Conservation (phyloP, 208 protist genomes). For the Kentomonas sorsogonicus region DNA sequence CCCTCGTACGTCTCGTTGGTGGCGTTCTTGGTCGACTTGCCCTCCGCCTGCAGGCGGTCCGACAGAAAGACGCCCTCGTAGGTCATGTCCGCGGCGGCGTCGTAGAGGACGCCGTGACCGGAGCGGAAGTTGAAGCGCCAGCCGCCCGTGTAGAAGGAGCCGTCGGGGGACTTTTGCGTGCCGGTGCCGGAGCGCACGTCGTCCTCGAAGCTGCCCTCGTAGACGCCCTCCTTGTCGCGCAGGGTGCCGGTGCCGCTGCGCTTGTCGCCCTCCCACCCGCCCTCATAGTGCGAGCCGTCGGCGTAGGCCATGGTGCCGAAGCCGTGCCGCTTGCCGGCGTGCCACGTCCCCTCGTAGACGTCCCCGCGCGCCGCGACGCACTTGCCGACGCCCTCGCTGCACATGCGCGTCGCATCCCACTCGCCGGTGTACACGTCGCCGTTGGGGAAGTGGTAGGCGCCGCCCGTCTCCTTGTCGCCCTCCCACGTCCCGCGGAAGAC, state of each 20-base stretch:
- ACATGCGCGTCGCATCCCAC: conserved; percentile 40
- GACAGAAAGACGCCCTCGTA: conserved; percentile 78
- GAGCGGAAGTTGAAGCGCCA: conserved; percentile 65
- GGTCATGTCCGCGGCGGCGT: conserved; percentile 37
- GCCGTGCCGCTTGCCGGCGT: conserved; percentile 52
- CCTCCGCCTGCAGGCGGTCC: conserved; percentile 57
- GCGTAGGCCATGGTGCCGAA: conserved; percentile 28
- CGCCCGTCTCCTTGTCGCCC: conserved; percentile 28
- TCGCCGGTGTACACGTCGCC: conserved; percentile 64
- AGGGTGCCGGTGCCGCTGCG: conserved; percentile 70
- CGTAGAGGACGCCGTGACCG: conserved; percentile 56
- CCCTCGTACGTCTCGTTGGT: conserved; percentile 48
- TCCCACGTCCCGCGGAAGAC: conserved; percentile 59
- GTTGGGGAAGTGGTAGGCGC: conserved; percentile 78
- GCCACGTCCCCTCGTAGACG: conserved; percentile 81
- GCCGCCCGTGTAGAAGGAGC: conserved; percentile 69
- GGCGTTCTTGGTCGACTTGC: conserved; percentile 19
- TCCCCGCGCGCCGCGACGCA: conserved; percentile 73
- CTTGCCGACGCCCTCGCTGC: conserved; percentile 63
- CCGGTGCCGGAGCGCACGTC: conserved; percentile 65
- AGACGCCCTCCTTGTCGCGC: conserved; percentile 47
- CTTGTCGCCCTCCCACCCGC: conserved; percentile 56
- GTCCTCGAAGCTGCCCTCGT: conserved; percentile 63
- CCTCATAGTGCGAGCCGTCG: conserved; percentile 55
- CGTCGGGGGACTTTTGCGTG: conserved; percentile 36